These are phyloP conservation scores for Alternaria sp. DNA, from an alignment of 2,329 filamentous ascomycete genomes.

Conservation along the genomic window DNA sequence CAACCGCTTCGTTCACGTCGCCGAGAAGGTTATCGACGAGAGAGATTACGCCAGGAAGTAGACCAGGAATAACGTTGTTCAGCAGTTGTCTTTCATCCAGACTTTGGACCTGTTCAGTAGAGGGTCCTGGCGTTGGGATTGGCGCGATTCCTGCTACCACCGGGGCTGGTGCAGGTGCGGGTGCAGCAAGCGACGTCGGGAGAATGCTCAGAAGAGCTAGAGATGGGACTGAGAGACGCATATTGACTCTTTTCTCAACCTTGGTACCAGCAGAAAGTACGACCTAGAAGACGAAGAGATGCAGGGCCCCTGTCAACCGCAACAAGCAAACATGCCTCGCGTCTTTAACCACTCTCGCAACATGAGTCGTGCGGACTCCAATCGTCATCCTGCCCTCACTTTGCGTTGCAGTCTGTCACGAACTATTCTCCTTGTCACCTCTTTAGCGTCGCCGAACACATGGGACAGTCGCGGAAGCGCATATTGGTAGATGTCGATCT, in stretches of 20 bases:
- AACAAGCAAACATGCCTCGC: background rate
- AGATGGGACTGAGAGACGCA: slow-evolving; percentile 17
- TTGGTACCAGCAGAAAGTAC: background rate
- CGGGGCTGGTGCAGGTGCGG: slow-evolving; percentile 9
- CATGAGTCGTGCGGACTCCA: slow-evolving; percentile 9
- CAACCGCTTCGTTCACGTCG: slow-evolving; percentile 23
- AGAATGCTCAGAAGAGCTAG: slow-evolving; percentile 24
- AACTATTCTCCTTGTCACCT: background rate
- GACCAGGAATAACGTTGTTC: background rate
- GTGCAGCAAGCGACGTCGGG: slow-evolving; percentile 14
- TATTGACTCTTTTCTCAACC: background rate
- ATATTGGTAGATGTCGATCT: slow-evolving; percentile 7
- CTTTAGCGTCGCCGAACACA: slow-evolving; percentile 1
- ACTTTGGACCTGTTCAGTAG: background rate
- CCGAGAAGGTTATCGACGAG: slow-evolving; percentile 19
- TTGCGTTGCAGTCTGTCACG: background rate
- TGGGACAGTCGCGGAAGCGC: background rate
- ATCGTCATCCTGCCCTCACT: background rate
- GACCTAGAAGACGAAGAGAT: background rate
- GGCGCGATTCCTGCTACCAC: slow-evolving; percentile 3
- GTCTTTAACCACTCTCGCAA: background rate
- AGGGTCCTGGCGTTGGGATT: background rate
- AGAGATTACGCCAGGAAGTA: slow-evolving; percentile 16
- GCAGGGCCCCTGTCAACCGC: background rate
- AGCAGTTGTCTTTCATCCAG: slow-evolving; percentile 26